Base-by-base conservation (phyloP, 768 basidiomycete species). In the Crepidotus variabilis region DNA sequence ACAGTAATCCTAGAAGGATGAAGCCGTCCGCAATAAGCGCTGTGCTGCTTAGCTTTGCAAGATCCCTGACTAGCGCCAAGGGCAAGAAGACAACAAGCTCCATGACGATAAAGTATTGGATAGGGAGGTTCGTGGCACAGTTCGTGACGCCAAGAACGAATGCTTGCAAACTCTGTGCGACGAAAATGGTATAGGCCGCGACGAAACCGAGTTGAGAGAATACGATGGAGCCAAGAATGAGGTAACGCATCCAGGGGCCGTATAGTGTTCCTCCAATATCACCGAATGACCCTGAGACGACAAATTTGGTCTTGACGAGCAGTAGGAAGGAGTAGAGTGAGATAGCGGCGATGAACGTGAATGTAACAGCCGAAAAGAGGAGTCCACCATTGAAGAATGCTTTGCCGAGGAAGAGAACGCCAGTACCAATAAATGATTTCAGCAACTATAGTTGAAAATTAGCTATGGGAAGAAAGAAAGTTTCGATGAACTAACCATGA, bases 321-420 rank as follows among this genome's bases (percentile, higher is more conserved):
- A 98, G 82, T 23, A 99, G 73, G 82, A 98, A 99, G 0, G 94
- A 94, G 74, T 93, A 93, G 2, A 98, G 73, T 1, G 94, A 97
- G 52, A 98, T 84, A 36, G 83, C 65, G 14, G 95, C 94, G 63
- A 98, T 92, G 67, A 84, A 78, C 6, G 86, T 72, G 63, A 98
- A 85, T 1, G 87, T 82, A 55, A 93, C 54, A 32, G 81, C 60
- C 6, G 95, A 98, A 73, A 99, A 99, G 33, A 98, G 72, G 50
- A 98, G 78, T 9, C 96, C 95, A 53, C 97, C 97, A 59, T 98
- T 99, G 75, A 85, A 87, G 76, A 99, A 99, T 51, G 87, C 97
- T 74, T 92, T 96, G 51, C 94, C 97, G 23, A 99, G 81, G 75
- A 99, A 98, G 34, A 99, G 70, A 9, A 99, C 89, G 14, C 96